Conservation (phyloP, 1,139 yeast genomes). For the Tardiomyces digboiensis region DNA sequence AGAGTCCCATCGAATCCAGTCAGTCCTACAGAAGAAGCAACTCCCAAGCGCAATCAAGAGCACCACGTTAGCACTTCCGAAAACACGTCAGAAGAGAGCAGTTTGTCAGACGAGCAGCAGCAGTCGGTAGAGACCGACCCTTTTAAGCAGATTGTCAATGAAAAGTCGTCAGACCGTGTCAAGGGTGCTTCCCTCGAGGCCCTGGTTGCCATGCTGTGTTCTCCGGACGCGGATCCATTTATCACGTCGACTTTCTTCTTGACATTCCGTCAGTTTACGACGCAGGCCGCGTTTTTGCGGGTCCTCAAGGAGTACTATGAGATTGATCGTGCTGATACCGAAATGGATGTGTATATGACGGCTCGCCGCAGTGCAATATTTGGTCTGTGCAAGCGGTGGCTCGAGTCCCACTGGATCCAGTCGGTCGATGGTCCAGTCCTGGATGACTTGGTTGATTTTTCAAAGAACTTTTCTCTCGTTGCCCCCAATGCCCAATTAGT, state of each 20-base stretch:
- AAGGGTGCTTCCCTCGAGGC: constrained; percentile 78
- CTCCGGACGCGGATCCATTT: constrained; percentile 52
- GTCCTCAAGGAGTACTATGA: constrained; percentile 62
- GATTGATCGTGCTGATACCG: constrained; percentile 29
- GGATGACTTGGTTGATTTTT: constrained; percentile 64
- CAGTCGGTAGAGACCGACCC: too few relatives aligned
- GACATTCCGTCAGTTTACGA: constrained; percentile 69
- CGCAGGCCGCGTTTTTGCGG: constrained; percentile 59
- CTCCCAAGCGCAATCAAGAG: too few relatives aligned
- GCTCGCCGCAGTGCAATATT: constrained; percentile 60
- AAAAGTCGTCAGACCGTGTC: constrained; percentile 41
- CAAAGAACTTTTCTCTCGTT: constrained; percentile 33
- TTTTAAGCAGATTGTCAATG: constrained; percentile 31
- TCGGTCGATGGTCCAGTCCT: constrained; percentile 49
- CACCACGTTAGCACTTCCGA: too few relatives aligned
- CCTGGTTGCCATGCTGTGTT: constrained; percentile 59
- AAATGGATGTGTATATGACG: constrained; percentile 32
- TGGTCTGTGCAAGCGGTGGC: constrained; percentile 68
- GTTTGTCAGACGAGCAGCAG: too few relatives aligned
- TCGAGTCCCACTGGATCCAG: constrained; percentile 80
- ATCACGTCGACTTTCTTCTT: constrained; percentile 71
- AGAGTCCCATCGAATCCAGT: too few relatives aligned
- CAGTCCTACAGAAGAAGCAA: too few relatives aligned
- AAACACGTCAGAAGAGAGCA: too few relatives aligned
- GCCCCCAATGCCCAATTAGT: constrained; percentile 18